A percentile compares a stretch with the other conserved stretches of the same genome.
Evolutionary conservation across 2,329 filamentous ascomycete species (phyloP).

Genomic region (Arthrobotrys musiformis): DNA sequence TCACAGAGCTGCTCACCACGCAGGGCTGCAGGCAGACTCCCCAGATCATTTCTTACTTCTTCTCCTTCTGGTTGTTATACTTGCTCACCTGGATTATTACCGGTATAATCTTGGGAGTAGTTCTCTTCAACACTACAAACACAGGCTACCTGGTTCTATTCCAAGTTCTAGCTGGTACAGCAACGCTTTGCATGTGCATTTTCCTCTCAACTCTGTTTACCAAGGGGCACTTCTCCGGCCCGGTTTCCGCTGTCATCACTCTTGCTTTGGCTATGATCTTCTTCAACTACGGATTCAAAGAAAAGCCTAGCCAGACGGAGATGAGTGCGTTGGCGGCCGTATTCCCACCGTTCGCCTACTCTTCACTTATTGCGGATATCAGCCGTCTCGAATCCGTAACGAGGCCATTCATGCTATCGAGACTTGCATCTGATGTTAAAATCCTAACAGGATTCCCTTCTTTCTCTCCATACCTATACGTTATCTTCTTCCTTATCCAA

Average conservation of each 20-base stretch:
- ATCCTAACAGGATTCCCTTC: slow-evolving; percentile 76
- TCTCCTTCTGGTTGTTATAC: slow-evolving; percentile 83
- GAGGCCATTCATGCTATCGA: slow-evolving; percentile 66
- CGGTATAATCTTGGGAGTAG: slow-evolving; percentile 71
- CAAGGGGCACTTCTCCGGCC: slow-evolving; percentile 86
- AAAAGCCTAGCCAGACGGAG: slow-evolving; percentile 60
- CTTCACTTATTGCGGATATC: slow-evolving; percentile 81
- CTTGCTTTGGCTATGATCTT: slow-evolving; percentile 83
- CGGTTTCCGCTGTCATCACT: slow-evolving; percentile 77
- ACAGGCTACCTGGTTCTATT: slow-evolving; percentile 68
- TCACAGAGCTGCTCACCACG: slow-evolving; percentile 87
- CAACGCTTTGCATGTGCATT: slow-evolving; percentile 82
- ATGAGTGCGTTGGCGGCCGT: slow-evolving; percentile 78
- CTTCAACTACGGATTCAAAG: slow-evolving; percentile 71
- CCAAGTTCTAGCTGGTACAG: slow-evolving; percentile 79
- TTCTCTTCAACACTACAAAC: slow-evolving; percentile 66
- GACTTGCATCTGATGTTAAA: slow-evolving; percentile 73
- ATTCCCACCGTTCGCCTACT: slow-evolving; percentile 88
- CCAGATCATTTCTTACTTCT: slow-evolving; percentile 79
- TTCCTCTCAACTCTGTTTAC: slow-evolving; percentile 85
- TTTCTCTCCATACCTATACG: slow-evolving; percentile 64
- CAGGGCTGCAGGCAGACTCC: slow-evolving; percentile 85
- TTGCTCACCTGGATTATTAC: slow-evolving; percentile 83
- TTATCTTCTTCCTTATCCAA: slow-evolving; percentile 80
- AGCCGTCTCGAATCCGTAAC: slow-evolving; percentile 78